Conservation (phyloP, 2,329 filamentous ascomycete genomes). For the Pyricularia pennisetigena region DNA sequence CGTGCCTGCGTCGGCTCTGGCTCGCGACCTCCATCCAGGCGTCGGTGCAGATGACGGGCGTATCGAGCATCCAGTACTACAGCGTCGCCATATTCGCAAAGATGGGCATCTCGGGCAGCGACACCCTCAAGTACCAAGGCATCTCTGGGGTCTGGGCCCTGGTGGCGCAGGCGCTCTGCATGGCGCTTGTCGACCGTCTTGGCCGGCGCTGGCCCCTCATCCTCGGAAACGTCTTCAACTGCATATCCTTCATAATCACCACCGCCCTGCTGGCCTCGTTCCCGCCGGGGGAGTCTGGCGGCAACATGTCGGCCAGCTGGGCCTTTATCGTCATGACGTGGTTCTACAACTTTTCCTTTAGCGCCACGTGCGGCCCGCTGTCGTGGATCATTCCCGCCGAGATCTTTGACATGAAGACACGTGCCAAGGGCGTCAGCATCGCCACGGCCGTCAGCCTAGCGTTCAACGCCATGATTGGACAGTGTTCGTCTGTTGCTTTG, state of each 20-base stretch:
- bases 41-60: conserved; percentile 64
- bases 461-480: conserved; percentile 68
- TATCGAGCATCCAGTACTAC: conserved; percentile 67
- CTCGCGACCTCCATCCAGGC: conserved; percentile 61
- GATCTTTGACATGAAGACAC: conserved; percentile 68
- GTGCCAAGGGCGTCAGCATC: conserved; percentile 65
- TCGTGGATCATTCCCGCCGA: conserved; percentile 51
- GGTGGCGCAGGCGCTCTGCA: conserved; percentile 56
- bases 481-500: conserved; percentile 22
- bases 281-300: conserved; percentile 44
- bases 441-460: conserved; percentile 65
- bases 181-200: conserved; percentile 57
- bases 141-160: conserved; percentile 65
- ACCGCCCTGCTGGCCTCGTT: conserved; percentile 30
- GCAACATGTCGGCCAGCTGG: conserved; percentile 42
- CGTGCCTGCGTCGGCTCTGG: conserved; percentile 62
- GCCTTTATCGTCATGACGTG: conserved; percentile 70
- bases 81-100: conserved; percentile 56
- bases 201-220: conserved; percentile 68
- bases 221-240: conserved; percentile 60
- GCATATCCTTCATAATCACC: conserved; percentile 57
- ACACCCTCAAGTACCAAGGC: conserved; percentile 65
- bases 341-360: conserved; percentile 74
- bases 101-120: conserved; percentile 55
- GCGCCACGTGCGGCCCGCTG: conserved; percentile 58